phyloP scores from a whole-genome alignment of 73 alveolate genomes.

The Paramecium pentaurelia region DNA sequence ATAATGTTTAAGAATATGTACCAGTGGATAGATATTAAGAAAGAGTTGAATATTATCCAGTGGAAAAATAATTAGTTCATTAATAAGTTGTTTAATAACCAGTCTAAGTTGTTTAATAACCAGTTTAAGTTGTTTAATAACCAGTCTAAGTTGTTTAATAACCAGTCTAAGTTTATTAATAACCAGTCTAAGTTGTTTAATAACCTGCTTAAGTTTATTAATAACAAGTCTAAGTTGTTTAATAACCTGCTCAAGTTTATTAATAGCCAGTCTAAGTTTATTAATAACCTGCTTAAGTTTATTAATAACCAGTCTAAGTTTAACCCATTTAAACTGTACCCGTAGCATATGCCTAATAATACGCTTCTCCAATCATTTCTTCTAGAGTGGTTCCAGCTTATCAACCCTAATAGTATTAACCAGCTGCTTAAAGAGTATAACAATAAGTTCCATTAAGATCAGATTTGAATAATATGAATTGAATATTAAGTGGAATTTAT shows the following conservation, averaged over 20 bases:
- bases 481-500: neutral
- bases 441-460: neutral
- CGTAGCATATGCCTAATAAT: neutral
- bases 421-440: neutral
- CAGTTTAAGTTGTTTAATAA: neutral
- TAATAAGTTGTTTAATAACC: neutral
- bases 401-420: neutral
- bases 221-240: neutral
- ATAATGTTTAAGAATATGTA: neutral
- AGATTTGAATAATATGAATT: neutral
- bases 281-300: neutral
- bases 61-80: neutral
- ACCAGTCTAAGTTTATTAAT: neutral
- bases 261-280: neutral
- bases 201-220: neutral
- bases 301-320: neutral
- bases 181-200: neutral
- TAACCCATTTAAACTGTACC: neutral
- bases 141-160: neutral
- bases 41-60: neutral
- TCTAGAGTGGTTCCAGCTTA: neutral
- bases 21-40: neutral
- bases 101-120: neutral
- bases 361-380: neutral
- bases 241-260: neutral